Percentiles rank a stretch among this genome's conserved stretches.
These are phyloP conservation scores for Lasiodiplodia hormozganensis DNA, from an alignment of 2,329 filamentous ascomycete genomes.

Conservation along the genomic window DNA sequence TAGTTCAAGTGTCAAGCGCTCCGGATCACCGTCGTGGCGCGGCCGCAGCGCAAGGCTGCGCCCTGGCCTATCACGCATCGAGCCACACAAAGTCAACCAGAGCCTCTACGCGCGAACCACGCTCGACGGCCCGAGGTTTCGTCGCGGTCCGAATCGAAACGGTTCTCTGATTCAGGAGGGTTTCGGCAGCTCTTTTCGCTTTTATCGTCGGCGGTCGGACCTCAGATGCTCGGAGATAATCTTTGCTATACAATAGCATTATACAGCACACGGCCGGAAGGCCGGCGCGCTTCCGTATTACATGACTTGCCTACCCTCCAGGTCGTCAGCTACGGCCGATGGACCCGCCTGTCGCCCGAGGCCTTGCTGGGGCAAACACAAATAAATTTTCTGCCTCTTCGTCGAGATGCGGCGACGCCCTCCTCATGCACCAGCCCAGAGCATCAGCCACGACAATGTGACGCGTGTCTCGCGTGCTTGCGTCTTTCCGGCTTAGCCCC, in stretches of 20 bases:
- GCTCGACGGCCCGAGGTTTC: too few relatives aligned
- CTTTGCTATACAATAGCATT: conserved; percentile 7
- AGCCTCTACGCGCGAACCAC: background rate
- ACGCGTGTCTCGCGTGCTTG: conserved; percentile 18
- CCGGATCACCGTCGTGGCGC: conserved; percentile 8
- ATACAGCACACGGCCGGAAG: background rate
- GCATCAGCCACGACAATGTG: conserved; percentile 19
- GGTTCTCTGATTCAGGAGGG: conserved; percentile 17
- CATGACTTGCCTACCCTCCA: conserved; percentile 10
- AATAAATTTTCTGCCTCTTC: background rate
- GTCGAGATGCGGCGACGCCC: background rate
- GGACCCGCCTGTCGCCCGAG: conserved; percentile 9
- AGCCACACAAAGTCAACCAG: background rate
- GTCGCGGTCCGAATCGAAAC: conserved; percentile 15
- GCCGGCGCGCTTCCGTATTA: conserved; percentile 15
- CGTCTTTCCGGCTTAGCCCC: conserved; percentile 9
- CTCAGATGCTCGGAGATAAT: conserved; percentile 13
- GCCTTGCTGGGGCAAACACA: background rate
- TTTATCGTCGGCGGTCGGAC: conserved; percentile 2
- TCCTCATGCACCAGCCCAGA: background rate
- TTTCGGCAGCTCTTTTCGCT: conserved; percentile 9
- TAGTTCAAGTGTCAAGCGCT: background rate
- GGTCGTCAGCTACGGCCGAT: conserved; percentile 15
- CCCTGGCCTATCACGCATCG: conserved; percentile 1
- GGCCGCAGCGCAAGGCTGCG: background rate